Evolutionary conservation across 2,329 filamentous ascomycete species (phyloP), one percentile per base, ranked within the genome.

Genomic region (Penicillium sp.): DNA sequence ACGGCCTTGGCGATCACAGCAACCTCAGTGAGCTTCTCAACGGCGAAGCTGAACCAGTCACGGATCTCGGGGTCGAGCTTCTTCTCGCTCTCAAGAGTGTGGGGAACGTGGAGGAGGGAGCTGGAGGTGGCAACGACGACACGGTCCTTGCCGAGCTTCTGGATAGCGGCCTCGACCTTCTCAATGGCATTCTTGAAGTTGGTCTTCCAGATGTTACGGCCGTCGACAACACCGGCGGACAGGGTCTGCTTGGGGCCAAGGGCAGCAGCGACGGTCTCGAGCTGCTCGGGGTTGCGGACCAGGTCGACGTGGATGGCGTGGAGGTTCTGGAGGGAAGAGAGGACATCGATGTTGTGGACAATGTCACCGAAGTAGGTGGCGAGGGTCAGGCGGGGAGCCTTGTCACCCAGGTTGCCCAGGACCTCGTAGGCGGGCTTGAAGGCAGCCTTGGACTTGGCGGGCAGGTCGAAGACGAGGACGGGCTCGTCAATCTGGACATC

Each of bases 151-250:
- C 95, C 94, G 65, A 99, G 87, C 84, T 96, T 92, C 84, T 97
- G 91, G 73, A 98, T 83, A 66, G 94, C 95, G 60, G 87, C 83
- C 87, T 98, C 92, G 62, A 95, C 89, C 66, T 83, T 87, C 84
- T 95, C 93, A 67, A 99, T 96, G 74, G 95, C 92, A 73, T 87
- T 87, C 87, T 96, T 90, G 83, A 97, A 90, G 89, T 98, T 96
- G 82, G 92, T 97, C 91, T 99, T 99, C 95, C 95, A 99, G 85
- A 99, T 98, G 87, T 99, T 99, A 75, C 95, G 92, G 73, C 95
- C 95, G 73, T 99, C 93, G 69, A 99, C 95, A 71, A 99, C 90
- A 91, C 95, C 95, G 66, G 88, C 90, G 68, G 95, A 99, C 68
- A 99, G 89, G 70, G 92, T 81, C 77, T 96, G 96, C 78, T 92